Evolutionary conservation across 2,329 filamentous ascomycete species (phyloP).

Genomic region (Incumbomyces lentus): DNA sequence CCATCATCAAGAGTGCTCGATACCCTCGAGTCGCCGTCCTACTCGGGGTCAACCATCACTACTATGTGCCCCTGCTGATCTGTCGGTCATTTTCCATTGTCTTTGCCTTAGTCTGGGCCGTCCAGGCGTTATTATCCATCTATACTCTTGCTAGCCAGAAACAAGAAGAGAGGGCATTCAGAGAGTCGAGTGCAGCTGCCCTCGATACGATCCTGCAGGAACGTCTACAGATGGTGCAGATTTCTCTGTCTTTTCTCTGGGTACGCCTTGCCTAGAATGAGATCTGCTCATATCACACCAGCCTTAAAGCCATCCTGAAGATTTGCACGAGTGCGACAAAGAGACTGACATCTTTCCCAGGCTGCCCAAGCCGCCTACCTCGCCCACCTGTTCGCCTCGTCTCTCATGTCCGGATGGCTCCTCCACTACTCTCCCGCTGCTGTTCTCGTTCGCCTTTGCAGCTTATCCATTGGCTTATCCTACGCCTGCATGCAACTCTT

Average conservation of each 20-base stretch:
- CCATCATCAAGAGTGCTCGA: slow-evolving; percentile 30
- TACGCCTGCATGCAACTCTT: slow-evolving; percentile 18
- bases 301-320: not conserved
- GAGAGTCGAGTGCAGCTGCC: no score
- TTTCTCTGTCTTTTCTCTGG: slow-evolving; percentile 21
- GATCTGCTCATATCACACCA: slow-evolving; percentile 28
- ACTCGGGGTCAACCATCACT: slow-evolving; percentile 60
- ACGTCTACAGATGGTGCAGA: slow-evolving; percentile 14
- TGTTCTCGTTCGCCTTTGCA: slow-evolving; percentile 60
- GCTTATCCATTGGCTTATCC: slow-evolving; percentile 18
- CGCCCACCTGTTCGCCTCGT: slow-evolving; percentile 20
- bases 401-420: slow-evolving; percentile 43
- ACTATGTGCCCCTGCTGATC: slow-evolving; percentile 63
- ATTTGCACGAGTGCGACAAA: not conserved
- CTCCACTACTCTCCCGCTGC: slow-evolving; percentile 70
- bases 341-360: slow-evolving; percentile 25
- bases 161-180: no score
- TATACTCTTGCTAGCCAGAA: not conserved
- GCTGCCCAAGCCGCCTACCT: slow-evolving; percentile 19
- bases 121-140: slow-evolving; percentile 4
- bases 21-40: slow-evolving; percentile 71
- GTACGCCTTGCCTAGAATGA: slow-evolving; percentile 46
- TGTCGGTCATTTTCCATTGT: slow-evolving; percentile 62
- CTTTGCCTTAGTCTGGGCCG: slow-evolving; percentile 63
- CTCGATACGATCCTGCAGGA: not conserved